Base-by-base conservation (phyloP, 2,329 filamentous ascomycete genomes). In the Ophiostoma himal-ulmi region DNA sequence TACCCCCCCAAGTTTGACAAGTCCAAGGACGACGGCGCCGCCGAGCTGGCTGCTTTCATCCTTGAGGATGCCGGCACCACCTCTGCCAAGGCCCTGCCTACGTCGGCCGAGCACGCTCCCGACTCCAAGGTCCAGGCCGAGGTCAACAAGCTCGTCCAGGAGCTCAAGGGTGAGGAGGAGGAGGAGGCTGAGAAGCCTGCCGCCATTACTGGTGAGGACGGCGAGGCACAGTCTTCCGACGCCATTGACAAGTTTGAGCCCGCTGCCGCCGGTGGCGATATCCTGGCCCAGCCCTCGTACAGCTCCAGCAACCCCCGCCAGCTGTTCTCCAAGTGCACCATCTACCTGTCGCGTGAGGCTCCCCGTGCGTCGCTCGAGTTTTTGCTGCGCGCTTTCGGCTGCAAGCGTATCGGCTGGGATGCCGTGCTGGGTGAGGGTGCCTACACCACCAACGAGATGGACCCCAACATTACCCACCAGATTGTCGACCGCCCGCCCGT, bases 381-480 rank as follows among this genome's bases (percentile, higher is more conserved):
- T 78, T 87, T 99, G 70, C 86, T 99, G 69, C 91, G 94, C 77
- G 88, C 94, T 3, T 99, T 98, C 77, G 95, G 95, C 73, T 98
- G 94, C 84, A 97, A 94, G 83, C 88, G 94, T 64, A 90, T 99
- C 75, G 95, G 94, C 60, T 99, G 95, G 95, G 94, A 98, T 77
- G 85, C 88, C 41, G 90, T 96, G 30, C 86, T 97, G 26, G 95
- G 95, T 69, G 94, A 93, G 73, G 95, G 95, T 66, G 91, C 95
- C 67, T 99, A 92, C 82, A 98, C 94, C 41, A 91, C 91, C 68
- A 88, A 97, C 78, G 94, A 98, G 81, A 84, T 88, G 20, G 93
- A 99, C 77, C 87, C 92, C 6, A 84, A 89, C 70, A 98, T 99
- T 75, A 99, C 95, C 37, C 95, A 99, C 80, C 95, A 99, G 79